These are phyloP conservation scores for Rhododendron henanense DNA, from an alignment of 148 eudicot genomes.

Conservation along the genomic window DNA sequence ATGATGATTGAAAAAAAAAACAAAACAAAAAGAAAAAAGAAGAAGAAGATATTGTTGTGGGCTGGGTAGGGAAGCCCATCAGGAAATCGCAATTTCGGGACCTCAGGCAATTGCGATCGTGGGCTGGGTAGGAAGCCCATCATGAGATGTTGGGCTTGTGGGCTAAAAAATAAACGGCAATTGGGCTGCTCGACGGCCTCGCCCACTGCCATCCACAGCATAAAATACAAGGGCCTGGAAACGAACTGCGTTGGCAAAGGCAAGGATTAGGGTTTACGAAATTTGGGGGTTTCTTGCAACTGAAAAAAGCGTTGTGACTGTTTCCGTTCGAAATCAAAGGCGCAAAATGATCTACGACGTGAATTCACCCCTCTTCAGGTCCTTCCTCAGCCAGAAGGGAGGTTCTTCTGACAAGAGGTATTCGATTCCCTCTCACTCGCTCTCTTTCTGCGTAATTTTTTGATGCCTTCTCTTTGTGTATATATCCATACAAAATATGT, in stretches of 20 bases:
- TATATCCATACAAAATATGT: background rate
- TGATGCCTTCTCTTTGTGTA: background rate
- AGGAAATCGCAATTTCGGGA: background rate
- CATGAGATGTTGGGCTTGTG: background rate
- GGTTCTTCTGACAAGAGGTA: constrained; percentile 64
- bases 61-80: background rate
- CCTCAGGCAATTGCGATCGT: background rate
- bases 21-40: too few relatives aligned
- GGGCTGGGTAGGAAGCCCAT: background rate
- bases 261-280: constrained; percentile 8
- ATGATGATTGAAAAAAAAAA: too few relatives aligned
- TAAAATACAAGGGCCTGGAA: background rate
- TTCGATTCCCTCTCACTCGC: background rate
- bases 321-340: background rate
- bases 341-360: constrained; percentile 65
- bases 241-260: background rate
- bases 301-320: background rate
- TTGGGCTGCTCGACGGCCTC: background rate
- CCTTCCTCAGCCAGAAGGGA: constrained; percentile 73
- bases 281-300: background rate
- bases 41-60: background rate
- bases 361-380: constrained; percentile 56
- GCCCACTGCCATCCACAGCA: background rate
- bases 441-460: background rate
- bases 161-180: background rate